Evolutionary conservation across 1,284 basidiomycete genomes (phyloP).

Genomic region (Cryptococcus depauperatus): DNA sequence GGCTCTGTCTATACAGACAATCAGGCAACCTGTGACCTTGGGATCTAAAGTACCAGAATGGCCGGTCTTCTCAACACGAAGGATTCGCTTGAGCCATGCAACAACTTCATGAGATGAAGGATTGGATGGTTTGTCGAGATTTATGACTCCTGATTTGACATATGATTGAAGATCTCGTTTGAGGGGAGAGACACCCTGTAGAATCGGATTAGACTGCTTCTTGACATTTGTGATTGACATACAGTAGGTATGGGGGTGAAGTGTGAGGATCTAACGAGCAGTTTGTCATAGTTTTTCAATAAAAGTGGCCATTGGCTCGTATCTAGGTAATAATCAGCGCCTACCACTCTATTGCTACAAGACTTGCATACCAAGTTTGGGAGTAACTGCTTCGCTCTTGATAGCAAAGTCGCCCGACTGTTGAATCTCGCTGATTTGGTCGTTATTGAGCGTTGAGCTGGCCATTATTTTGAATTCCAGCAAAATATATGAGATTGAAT

Average conservation of each 20-base stretch:
- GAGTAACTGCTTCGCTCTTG: constrained; percentile 64
- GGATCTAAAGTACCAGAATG: constrained; percentile 73
- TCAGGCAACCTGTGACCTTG: constrained; percentile 97
- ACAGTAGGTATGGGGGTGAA: constrained; percentile 87
- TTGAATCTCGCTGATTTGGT: constrained; percentile 38
- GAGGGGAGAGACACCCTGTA: constrained; percentile 72
- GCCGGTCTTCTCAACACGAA: constrained; percentile 95
- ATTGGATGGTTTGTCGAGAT: constrained; percentile 99
- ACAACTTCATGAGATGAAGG: constrained; percentile 99
- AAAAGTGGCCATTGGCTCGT: constrained; percentile 97
- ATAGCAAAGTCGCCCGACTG: constrained; percentile 65
- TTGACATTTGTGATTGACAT: constrained; percentile 7
- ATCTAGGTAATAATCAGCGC: constrained; percentile 47
- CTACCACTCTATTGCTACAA: not conserved
- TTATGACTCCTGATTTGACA: constrained; percentile 97
- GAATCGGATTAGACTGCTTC: not conserved
- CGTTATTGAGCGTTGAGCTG: constrained; percentile 11
- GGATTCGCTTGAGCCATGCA: constrained; percentile 92
- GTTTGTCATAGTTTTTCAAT: constrained; percentile 97
- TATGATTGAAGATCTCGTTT: constrained; percentile 87
- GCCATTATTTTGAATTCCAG: too few species aligned
- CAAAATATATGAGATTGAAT: too few species aligned
- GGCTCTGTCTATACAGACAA: constrained; percentile 99
- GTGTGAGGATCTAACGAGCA: constrained; percentile 84
- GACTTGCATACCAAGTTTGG: constrained; percentile 53